Evolutionary conservation across 805 yeast genomes (phyloP).

Genomic region (Candida lessepsii): DNA sequence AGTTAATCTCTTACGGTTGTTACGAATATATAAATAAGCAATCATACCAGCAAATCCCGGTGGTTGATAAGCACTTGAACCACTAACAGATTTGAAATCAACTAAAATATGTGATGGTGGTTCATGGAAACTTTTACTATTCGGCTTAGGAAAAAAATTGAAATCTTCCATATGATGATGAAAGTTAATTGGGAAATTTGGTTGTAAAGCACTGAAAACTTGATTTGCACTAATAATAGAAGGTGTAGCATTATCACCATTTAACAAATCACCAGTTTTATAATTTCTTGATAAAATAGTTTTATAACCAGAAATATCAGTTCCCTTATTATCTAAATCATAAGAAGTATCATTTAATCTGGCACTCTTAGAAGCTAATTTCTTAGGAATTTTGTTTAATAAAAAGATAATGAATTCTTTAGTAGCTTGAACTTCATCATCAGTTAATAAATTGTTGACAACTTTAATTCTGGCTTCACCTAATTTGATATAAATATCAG

Average conservation of each 20-base stretch:
- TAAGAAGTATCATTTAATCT: slow-evolving; percentile 38
- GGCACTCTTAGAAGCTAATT: slow-evolving; percentile 45
- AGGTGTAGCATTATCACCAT: slow-evolving; percentile 44
- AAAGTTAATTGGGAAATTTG: slow-evolving; percentile 60
- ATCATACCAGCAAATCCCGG: slow-evolving; percentile 69
- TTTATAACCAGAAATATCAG: slow-evolving; percentile 64
- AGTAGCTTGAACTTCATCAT: slow-evolving; percentile 48
- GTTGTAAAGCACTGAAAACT: slow-evolving; percentile 66
- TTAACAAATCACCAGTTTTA: slow-evolving; percentile 54
- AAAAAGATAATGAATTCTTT: slow-evolving; percentile 51
- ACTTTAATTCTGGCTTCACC: slow-evolving; percentile 59
- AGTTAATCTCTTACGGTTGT: slow-evolving; percentile 60
- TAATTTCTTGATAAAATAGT: slow-evolving; percentile 66
- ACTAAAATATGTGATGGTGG: slow-evolving; percentile 69
- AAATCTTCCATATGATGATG: slow-evolving; percentile 26
- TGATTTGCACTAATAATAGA: slow-evolving; percentile 66
- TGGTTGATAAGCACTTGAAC: slow-evolving; percentile 58
- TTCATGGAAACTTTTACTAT: slow-evolving; percentile 47
- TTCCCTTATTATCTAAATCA: slow-evolving; percentile 38
- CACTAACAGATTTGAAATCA: slow-evolving; percentile 68
- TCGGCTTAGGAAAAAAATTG: slow-evolving; percentile 45
- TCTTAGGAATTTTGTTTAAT: slow-evolving; percentile 59
- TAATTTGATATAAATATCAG: slow-evolving; percentile 51
- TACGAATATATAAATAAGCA: slow-evolving; percentile 71
- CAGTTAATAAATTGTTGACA: slow-evolving; percentile 49